phyloP scores from a whole-genome alignment of 805 yeast species.

The Millerozyma acaciae region DNA sequence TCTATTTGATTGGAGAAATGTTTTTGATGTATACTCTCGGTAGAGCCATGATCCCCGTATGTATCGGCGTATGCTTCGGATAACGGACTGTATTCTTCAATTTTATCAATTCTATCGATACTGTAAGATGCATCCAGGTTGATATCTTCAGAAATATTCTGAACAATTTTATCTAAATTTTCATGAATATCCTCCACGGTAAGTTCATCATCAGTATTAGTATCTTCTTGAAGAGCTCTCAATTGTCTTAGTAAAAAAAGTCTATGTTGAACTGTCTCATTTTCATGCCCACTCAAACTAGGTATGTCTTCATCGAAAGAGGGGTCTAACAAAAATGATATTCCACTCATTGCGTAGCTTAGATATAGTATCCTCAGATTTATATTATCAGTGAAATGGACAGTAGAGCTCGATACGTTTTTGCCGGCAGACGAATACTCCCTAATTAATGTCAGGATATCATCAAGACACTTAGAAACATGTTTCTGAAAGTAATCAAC shows the following conservation, averaged over 20 bases:
- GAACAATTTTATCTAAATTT: constrained; percentile 30
- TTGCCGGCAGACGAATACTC: constrained; percentile 14
- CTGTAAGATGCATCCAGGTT: too few relatives aligned
- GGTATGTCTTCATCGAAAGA: constrained; percentile 51
- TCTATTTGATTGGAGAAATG: neutral
- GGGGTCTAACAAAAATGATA: constrained; percentile 70
- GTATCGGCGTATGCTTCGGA: constrained; percentile 18
- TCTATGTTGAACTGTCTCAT: constrained; percentile 32
- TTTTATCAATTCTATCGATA: constrained; percentile 14
- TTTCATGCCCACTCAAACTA: constrained; percentile 25
- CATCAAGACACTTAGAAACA: constrained; percentile 38
- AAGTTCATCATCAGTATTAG: constrained; percentile 19
- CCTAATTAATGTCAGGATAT: constrained; percentile 36
- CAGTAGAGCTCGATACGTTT: constrained; percentile 15
- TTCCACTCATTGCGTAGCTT: constrained; percentile 63
- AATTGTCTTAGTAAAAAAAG: constrained; percentile 30
- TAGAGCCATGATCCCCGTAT: constrained; percentile 3
- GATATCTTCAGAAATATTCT: constrained; percentile 19
- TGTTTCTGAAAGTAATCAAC: constrained; percentile 52
- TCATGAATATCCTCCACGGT: constrained; percentile 27
- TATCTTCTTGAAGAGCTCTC: constrained; percentile 19
- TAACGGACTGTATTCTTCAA: constrained; percentile 18
- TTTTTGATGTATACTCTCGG: constrained; percentile 3
- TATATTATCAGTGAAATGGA: constrained; percentile 48
- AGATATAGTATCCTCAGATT: constrained; percentile 53